Percentiles rank a stretch among this genome's conserved stretches.
phyloP scores from a whole-genome alignment of 108 stramenopile genomes.

The Fistulifera pelliculosa region DNA sequence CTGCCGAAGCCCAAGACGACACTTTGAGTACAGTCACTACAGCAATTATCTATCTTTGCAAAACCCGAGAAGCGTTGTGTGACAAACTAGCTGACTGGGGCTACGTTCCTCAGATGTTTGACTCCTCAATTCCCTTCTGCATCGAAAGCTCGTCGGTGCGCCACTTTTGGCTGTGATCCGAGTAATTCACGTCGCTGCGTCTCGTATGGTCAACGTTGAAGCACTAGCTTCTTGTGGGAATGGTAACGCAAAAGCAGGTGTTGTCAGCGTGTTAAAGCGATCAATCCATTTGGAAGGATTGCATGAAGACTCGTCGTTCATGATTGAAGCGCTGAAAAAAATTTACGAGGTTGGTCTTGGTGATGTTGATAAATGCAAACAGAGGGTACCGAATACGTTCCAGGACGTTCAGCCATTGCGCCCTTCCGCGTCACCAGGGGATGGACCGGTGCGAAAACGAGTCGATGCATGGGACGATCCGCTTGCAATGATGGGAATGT shows the following conservation, averaged over 20 bases:
- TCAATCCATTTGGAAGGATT: constrained; percentile 23
- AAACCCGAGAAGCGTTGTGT: constrained; percentile 34
- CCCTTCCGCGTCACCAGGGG: constrained; percentile 49
- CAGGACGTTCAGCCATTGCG: constrained; percentile 25
- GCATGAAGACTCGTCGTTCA: constrained; percentile 52
- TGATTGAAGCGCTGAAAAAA: constrained; percentile 48
- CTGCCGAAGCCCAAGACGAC: constrained; percentile 14
- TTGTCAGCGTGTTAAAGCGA: constrained; percentile 31
- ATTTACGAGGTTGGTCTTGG: constrained; percentile 46
- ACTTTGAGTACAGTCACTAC: constrained; percentile 40
- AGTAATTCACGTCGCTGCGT: constrained; percentile 45
- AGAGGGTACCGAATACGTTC: neutral
- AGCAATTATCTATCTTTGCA: constrained; percentile 54
- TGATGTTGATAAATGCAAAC: constrained; percentile 28
- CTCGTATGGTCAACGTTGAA: constrained; percentile 42
- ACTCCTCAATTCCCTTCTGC: neutral
- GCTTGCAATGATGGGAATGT: constrained; percentile 20
- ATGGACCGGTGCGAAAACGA: constrained; percentile 30
- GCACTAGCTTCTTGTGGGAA: constrained; percentile 24
- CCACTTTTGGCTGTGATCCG: constrained; percentile 41
- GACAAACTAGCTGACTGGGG: constrained; percentile 58
- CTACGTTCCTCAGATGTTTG: constrained; percentile 21
- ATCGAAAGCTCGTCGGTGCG: constrained; percentile 23
- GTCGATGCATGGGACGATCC: constrained; percentile 36
- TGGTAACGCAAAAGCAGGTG: constrained; percentile 22